Evolutionary conservation across 2,329 filamentous ascomycete species (phyloP).

Genomic region (Microdochium paspali): DNA sequence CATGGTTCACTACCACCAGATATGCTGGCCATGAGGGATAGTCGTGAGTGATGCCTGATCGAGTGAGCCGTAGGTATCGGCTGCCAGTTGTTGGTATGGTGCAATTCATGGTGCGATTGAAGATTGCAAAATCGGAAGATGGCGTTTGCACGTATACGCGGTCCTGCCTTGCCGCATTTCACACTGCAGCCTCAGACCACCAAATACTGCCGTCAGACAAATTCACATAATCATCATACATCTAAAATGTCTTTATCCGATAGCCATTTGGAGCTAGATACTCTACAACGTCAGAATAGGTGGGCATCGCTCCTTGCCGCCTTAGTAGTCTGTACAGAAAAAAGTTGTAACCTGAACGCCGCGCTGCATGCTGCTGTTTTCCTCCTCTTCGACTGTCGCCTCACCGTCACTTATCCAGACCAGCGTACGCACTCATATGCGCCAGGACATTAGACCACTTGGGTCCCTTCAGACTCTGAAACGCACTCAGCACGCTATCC

Average conservation of each 20-base stretch:
- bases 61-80: not conserved
- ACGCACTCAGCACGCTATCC: slow-evolving; percentile 56
- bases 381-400: not conserved
- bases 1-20: no score
- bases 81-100: no score
- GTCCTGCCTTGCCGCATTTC: no score
- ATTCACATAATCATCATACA: no score
- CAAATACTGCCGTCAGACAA: no score
- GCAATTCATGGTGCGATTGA: no score
- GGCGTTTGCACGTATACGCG: no score
- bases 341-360: not conserved
- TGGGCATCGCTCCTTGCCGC: not conserved
- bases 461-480: slow-evolving; percentile 50
- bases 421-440: slow-evolving; percentile 57
- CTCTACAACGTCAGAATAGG: not conserved
- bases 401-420: not conserved
- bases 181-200: no score
- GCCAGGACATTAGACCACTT: slow-evolving; percentile 57
- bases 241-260: not conserved
- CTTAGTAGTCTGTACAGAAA: not conserved
- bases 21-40: no score
- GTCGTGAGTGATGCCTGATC: no score
- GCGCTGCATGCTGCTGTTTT: not conserved
- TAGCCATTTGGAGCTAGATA: not conserved
- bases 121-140: no score